Evolutionary conservation across 192 early-diverging fungal genomes (phyloP).

Genomic region (Coemansia sp.): DNA sequence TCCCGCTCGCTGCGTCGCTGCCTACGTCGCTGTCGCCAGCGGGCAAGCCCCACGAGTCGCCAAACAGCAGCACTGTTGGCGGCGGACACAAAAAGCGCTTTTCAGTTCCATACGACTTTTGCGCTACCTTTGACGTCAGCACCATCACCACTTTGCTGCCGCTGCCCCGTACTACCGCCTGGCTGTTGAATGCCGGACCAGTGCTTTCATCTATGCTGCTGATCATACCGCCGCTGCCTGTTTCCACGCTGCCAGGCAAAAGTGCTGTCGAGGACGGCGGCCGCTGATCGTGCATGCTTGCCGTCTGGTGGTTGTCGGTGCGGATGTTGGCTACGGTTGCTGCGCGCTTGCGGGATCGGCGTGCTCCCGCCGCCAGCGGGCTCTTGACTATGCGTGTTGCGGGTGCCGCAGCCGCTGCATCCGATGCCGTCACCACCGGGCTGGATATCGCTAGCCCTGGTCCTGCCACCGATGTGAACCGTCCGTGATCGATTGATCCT

Average conservation of each 20-base stretch:
- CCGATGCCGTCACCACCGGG: slow-evolving; percentile 9
- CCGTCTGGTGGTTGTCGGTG: slow-evolving; percentile 14
- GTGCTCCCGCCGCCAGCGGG: slow-evolving; percentile 14
- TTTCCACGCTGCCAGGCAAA: neutral
- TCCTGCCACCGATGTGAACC: slow-evolving; percentile 15
- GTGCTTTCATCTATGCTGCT: slow-evolving; percentile 11
- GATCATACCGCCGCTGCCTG: slow-evolving; percentile 2
- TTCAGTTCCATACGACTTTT: slow-evolving; percentile 92
- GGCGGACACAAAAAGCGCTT: slow-evolving; percentile 88
- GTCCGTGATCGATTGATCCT: slow-evolving; percentile 9
- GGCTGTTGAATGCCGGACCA: slow-evolving; percentile 47
- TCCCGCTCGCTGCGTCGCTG: slow-evolving; percentile 27
- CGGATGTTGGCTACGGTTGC: slow-evolving; percentile 40
- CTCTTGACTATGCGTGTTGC: slow-evolving; percentile 17
- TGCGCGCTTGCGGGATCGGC: slow-evolving; percentile 46
- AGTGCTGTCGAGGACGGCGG: slow-evolving; percentile 12
- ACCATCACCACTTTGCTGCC: slow-evolving; percentile 66
- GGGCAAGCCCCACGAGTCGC: slow-evolving; percentile 67
- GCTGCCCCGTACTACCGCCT: slow-evolving; percentile 45
- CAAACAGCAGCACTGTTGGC: slow-evolving; percentile 75
- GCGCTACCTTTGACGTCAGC: slow-evolving; percentile 81
- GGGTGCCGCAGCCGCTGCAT: slow-evolving; percentile 3
- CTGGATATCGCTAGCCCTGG: slow-evolving; percentile 6
- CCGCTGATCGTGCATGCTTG: slow-evolving; percentile 6
- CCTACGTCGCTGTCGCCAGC: slow-evolving; percentile 16